phyloP scores from a whole-genome alignment of 495 filamentous ascomycete genomes.

The Cairneyella variabilis region DNA sequence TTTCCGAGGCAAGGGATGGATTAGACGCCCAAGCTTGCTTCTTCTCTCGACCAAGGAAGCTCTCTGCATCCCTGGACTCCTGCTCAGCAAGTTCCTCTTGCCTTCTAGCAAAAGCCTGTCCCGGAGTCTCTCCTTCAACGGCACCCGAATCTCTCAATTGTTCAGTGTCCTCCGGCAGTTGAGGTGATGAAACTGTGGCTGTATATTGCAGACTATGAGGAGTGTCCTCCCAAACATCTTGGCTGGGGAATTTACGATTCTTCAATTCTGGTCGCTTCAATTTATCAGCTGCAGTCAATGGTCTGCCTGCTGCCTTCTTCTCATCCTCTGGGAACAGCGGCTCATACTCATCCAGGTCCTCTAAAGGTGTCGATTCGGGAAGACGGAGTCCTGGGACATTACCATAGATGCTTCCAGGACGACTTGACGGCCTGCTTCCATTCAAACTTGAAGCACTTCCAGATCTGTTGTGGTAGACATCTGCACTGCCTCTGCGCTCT shows the following conservation, averaged over 20 bases:
- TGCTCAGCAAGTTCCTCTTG: conserved; percentile 53
- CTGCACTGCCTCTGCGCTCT: conserved; percentile 53
- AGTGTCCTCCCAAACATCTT: conserved; percentile 96
- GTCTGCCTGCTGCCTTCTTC: conserved; percentile 49
- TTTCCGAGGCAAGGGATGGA: conserved; percentile 37
- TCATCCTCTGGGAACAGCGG: conserved; percentile 90
- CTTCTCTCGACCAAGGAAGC: conserved; percentile 41
- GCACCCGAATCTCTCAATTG: conserved; percentile 42
- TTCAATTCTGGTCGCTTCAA: conserved; percentile 60
- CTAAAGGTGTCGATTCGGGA: conserved; percentile 59
- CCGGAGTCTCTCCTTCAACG: conserved; percentile 42
- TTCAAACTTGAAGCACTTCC: conserved; percentile 40
- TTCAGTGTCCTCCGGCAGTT: conserved; percentile 56
- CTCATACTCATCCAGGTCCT: conserved; percentile 92
- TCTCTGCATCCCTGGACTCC: conserved; percentile 36
- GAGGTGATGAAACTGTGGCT: conserved; percentile 80
- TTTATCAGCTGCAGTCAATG: conserved; percentile 54
- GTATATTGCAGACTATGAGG: conserved; percentile 81
- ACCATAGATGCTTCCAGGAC: conserved; percentile 61
- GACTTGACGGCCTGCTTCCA: conserved; percentile 68
- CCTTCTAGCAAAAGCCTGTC: conserved; percentile 48
- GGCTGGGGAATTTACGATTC: conserved; percentile 82
- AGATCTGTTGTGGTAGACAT: conserved; percentile 26
- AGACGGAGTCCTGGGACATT: conserved; percentile 24
- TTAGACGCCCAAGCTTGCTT: conserved; percentile 35